phyloP scores from a whole-genome alignment of 1,139 yeast genomes.

The Diutina scorzettiae region DNA sequence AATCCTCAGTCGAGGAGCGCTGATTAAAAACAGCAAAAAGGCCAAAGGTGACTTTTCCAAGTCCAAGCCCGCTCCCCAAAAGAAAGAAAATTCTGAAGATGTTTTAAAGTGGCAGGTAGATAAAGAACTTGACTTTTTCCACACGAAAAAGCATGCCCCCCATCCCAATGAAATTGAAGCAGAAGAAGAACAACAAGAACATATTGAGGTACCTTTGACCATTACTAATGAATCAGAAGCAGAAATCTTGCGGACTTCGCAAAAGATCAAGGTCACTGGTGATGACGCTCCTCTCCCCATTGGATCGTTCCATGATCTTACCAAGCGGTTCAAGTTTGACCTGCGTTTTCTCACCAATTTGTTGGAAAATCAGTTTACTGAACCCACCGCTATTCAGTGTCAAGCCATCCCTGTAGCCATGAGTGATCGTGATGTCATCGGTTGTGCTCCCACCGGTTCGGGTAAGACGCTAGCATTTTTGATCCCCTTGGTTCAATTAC shows the following conservation, averaged over 20 bases:
- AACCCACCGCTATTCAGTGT: conserved; percentile 88
- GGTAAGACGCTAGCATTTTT: conserved; percentile 87
- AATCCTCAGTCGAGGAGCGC: conserved; percentile 77
- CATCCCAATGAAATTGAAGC: conserved; percentile 8
- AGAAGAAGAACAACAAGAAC: conserved; percentile 13
- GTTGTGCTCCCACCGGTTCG: conserved; percentile 92
- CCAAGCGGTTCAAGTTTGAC: conserved; percentile 55
- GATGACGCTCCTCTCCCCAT: conserved; percentile 77
- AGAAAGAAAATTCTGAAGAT: conserved; percentile 8
- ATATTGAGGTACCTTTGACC: conserved; percentile 5
- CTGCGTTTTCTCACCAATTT: conserved; percentile 52
- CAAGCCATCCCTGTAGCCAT: conserved; percentile 69
- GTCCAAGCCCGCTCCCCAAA: conserved; percentile 15
- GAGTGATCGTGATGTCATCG: conserved; percentile 57
- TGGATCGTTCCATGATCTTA: conserved; percentile 76
- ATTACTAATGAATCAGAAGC: conserved; percentile 41
- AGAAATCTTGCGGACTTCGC: conserved; percentile 35
- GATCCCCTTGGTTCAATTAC: conserved; percentile 64
- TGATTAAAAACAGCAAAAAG: conserved; percentile 44
- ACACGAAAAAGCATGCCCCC: conserved; percentile 30
- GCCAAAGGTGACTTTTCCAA: conserved; percentile 33
- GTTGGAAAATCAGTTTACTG: conserved; percentile 56
- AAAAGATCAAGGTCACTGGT: conserved; percentile 60
- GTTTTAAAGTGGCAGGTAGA: conserved; percentile 34
- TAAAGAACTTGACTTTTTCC: conserved; percentile 62